A percentile compares a stretch with the other conserved stretches of the same genome.
Evolutionary conservation across 306 rosid species (phyloP).

Genomic region (Citrullus amarus): DNA sequence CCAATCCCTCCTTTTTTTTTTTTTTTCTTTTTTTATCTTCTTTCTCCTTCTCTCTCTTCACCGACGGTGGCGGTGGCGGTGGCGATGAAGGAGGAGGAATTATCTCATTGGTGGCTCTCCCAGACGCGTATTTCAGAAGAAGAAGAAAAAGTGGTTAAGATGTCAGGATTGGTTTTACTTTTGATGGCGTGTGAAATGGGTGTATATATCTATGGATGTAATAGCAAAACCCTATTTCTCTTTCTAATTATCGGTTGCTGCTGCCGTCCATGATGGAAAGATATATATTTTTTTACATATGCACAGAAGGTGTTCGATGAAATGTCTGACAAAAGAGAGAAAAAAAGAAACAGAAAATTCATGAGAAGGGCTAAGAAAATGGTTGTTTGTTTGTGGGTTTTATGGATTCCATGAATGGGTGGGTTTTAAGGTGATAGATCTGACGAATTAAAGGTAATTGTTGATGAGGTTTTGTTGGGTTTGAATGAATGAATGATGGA

Average conservation of each 20-base stretch:
- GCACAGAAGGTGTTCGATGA: neutral
- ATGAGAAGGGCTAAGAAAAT: neutral
- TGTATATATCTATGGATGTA: neutral
- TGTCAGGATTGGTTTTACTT: neutral
- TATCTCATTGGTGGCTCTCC: neutral
- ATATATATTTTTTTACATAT: neutral
- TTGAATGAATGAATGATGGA: neutral
- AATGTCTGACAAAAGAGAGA: neutral
- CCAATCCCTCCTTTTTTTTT: neutral
- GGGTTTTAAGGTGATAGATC: neutral
- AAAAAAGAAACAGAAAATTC: neutral
- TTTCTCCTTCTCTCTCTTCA: neutral
- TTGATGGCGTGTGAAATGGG: conserved; percentile 2
- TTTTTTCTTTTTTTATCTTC: too few species aligned
- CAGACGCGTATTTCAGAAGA: neutral
- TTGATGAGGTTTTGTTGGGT: neutral
- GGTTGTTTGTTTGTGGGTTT: neutral
- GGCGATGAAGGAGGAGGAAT: neutral
- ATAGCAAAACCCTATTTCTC: neutral
- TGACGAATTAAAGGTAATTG: neutral
- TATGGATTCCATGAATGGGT: neutral
- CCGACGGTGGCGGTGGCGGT: neutral
- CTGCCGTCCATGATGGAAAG: neutral
- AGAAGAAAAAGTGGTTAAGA: neutral
- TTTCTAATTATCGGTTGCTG: neutral